Conservation (phyloP, 371 early-diverging fungal genomes). For the Mortierella sp. region DNA sequence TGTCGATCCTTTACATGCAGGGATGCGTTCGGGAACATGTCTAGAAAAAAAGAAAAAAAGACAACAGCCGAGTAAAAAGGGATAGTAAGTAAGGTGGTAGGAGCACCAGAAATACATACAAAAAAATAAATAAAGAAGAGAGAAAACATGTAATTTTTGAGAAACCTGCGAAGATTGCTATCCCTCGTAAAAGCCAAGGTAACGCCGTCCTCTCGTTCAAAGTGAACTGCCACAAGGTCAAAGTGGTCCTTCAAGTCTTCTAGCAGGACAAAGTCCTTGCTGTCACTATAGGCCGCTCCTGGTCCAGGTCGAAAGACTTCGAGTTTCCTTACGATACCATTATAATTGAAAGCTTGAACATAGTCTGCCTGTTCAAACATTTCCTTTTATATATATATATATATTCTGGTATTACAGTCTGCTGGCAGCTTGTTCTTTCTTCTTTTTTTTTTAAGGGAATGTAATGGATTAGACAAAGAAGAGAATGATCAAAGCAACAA, state of each 20-base stretch:
- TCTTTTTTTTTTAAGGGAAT: not conserved
- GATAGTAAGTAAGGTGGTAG: not conserved
- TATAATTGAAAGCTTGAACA: conserved; percentile 23
- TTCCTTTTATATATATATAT: not conserved
- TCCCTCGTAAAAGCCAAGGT: conserved; percentile 16
- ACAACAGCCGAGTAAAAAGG: not conserved
- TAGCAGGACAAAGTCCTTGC: conserved; percentile 25
- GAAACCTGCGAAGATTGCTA: conserved; percentile 16
- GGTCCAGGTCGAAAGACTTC: conserved; percentile 19
- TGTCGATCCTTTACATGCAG: conserved; percentile 8
- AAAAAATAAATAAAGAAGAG: too few relatives aligned
- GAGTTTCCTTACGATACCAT: conserved; percentile 12
- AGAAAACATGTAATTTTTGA: too few relatives aligned
- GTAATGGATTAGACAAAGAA: not conserved
- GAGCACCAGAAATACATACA: too few relatives aligned
- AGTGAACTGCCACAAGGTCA: not conserved
- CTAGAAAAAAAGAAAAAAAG: not conserved
- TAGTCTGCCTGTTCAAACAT: conserved; percentile 27
- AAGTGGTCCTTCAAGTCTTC: conserved; percentile 28
- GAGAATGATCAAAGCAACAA: not conserved
- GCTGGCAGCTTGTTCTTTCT: not conserved
- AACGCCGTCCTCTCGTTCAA: conserved; percentile 20
- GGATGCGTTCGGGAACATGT: conserved; percentile 28
- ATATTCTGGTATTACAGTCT: not conserved
- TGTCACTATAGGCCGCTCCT: not conserved